A percentile compares a stretch with the other conserved stretches of the same genome.
phyloP scores from a whole-genome alignment of 78 protist species.

The Chrysochromulina tobinii region DNA sequence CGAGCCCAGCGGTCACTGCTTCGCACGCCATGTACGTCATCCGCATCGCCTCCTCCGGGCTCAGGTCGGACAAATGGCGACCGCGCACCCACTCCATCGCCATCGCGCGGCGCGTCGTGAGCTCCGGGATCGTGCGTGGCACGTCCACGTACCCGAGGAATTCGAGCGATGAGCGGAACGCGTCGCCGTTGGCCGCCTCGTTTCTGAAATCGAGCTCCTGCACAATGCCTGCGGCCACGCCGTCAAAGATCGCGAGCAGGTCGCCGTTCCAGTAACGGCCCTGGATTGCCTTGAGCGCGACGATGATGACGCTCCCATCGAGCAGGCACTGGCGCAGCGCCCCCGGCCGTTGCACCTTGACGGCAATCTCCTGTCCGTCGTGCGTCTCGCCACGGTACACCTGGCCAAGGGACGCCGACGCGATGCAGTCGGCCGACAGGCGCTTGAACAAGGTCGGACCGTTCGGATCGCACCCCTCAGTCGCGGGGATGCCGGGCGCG shows the following conservation, averaged over 20 bases:
- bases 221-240: too few relatives aligned
- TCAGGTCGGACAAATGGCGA: neutral
- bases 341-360: slow-evolving; percentile 4
- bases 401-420: neutral
- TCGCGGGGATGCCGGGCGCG: neutral
- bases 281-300: neutral
- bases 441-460: neutral
- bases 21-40: neutral
- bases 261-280: neutral
- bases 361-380: neutral
- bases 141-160: neutral
- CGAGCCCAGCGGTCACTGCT: neutral
- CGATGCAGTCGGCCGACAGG: neutral
- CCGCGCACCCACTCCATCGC: neutral
- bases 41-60: neutral
- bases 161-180: neutral
- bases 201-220: neutral
- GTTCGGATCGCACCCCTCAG: neutral
- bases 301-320: neutral
- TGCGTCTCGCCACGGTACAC: neutral
- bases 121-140: neutral
- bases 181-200: neutral
- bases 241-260: neutral
- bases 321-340: neutral
- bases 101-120: neutral